These are phyloP conservation scores for Arthrobotrys sinensis DNA, from an alignment of 2,329 filamentous ascomycete genomes.

Conservation along the genomic window DNA sequence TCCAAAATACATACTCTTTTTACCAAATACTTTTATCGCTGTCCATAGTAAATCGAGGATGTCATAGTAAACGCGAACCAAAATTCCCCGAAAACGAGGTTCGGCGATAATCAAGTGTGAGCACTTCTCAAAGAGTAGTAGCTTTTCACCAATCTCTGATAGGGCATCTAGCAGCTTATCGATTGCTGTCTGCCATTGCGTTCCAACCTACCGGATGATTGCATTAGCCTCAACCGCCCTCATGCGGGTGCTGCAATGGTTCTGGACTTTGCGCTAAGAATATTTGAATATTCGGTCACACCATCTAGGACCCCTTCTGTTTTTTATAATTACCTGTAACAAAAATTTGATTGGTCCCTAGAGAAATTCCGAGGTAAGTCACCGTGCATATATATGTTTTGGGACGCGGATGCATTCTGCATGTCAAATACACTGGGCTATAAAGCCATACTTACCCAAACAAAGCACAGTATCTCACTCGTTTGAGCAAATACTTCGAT, in stretches of 20 bases:
- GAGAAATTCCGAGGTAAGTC: not conserved
- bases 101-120: not conserved
- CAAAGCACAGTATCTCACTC: constrained; percentile 35
- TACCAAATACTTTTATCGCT: constrained; percentile 4
- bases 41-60: constrained; percentile 23
- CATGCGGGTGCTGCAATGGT: too few species aligned
- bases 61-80: constrained; percentile 24
- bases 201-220: constrained; percentile 1
- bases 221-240: too few species aligned
- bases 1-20: constrained; percentile 10
- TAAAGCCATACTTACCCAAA: constrained; percentile 31
- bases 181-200: constrained; percentile 26
- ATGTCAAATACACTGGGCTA: too few species aligned
- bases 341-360: constrained; percentile 36
- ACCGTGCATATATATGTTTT: too few species aligned
- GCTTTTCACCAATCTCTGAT: constrained; percentile 24
- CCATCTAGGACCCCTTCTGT: too few species aligned
- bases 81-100: constrained; percentile 10
- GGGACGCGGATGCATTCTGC: too few species aligned
- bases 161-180: constrained; percentile 42
- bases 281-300: too few species aligned
- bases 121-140: constrained; percentile 27
- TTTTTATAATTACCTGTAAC: constrained; percentile 27
- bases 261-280: too few species aligned
- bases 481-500: constrained; percentile 44